phyloP scores from a whole-genome alignment of 1,284 basidiomycete species.

The Polyporus tsugae region DNA sequence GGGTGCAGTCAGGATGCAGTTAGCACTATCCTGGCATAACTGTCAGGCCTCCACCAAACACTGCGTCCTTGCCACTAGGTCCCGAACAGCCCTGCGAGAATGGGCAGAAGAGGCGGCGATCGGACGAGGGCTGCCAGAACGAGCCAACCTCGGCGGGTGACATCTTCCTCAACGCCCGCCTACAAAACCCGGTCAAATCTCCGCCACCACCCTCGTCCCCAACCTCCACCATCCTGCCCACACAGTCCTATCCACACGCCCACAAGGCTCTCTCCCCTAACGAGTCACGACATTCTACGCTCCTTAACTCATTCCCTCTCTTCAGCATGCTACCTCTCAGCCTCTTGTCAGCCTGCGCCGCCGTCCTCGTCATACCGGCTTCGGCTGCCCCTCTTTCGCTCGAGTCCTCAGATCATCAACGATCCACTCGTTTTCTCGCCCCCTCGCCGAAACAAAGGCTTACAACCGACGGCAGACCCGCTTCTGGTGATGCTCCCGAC shows the following conservation, averaged over 20 bases:
- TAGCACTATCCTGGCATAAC: not conserved
- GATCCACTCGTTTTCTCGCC: not conserved
- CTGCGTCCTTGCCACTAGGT: not conserved
- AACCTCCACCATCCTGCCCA: constrained; percentile 24
- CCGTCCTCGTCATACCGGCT: constrained; percentile 20
- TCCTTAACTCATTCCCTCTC: constrained; percentile 24
- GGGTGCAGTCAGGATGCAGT: not conserved
- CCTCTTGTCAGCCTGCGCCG: constrained; percentile 26
- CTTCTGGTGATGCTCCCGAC: not conserved
- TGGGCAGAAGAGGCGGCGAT: not conserved
- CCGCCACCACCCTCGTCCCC: constrained; percentile 19
- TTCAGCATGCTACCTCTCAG: constrained; percentile 31
- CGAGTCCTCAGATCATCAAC: not conserved
- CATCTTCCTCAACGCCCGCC: not conserved
- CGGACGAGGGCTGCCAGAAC: not conserved
- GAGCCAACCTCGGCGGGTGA: constrained; percentile 4
- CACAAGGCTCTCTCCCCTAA: constrained; percentile 32
- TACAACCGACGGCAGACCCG: not conserved
- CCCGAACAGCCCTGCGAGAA: not conserved
- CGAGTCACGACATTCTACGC: constrained; percentile 22
- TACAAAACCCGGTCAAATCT: not conserved
- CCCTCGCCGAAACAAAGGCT: not conserved
- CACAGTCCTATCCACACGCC: constrained; percentile 34
- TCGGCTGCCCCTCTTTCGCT: constrained; percentile 30
- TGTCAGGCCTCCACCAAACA: not conserved